Base-by-base conservation (phyloP, 257 asterid genomes). In the Scutellaria minor region DNA sequence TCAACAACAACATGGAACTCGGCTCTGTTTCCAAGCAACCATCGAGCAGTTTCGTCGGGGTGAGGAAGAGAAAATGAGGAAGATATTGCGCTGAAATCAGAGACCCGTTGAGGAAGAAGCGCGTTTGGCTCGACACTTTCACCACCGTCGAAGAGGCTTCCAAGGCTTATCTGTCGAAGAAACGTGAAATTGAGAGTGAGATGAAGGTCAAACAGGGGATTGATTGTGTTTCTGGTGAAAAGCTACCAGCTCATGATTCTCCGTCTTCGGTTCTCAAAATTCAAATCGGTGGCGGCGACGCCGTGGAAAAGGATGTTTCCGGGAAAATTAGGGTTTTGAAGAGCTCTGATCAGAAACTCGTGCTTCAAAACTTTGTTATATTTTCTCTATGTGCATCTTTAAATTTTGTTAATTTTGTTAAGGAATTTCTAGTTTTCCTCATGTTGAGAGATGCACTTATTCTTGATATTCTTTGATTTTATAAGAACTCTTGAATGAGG, bases 101-200 rank as follows among this genome's bases (percentile, higher is more conserved):
- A 27, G 79, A 79, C 45, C 84, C 86, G 3, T 6, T 65, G 11
- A n/a, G 5, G 57, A 79, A 76, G 65, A 73, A 46, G 37, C 77
- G 78, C 3, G 48, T 79, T 41, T 82, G 82, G 84, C 70, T 82
- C 70, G 82, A 84, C 6, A 82, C 80, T 46, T 82, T 75, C 62
- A 45, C 4, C 46, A 76, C 84, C 15, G 80, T 75, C 6, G 86
- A 79, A 45, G 84, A 76, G 39, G 84, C 86, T 9, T 46, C 80
- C 0, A 8, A 12, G 63, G 86, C 77, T 9, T 82, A 82, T 52
- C 57, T 55, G 1, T 20, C 76, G 24, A 79, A 79, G 78, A 79
- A 81, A 52, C 42, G 45, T 9, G 83, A 79, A 73, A 27, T 84
- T 75, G 58, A 74, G 78, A 52, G 15, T 8, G 68, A 63, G 73